Evolutionary conservation across 768 basidiomycete genomes (phyloP), one percentile per base, ranked within the genome.

Genomic region (Coprinellus aureogranulatus): DNA sequence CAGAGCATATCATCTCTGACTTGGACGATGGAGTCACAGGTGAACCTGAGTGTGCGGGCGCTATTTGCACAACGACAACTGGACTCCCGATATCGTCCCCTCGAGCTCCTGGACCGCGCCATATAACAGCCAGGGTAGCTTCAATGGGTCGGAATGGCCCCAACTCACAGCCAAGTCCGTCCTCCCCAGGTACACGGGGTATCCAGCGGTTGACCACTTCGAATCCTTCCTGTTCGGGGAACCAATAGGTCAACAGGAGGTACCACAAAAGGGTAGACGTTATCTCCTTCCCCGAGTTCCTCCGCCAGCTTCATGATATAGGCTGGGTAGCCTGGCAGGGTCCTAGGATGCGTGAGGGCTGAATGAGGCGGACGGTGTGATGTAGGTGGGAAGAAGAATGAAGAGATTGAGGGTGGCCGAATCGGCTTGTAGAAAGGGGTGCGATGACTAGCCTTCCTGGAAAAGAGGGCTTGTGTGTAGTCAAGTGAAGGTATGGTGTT

Each of bases 161-260:
- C 41, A 44, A 5, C 20, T 16, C 20, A 18, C 56, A 34, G 8
- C 34, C 53, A 41, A 20, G 30, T 28, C 34, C 34, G 8, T 41
- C 30, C 54, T 23, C 37, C 23, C 56, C 55, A 54, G 16, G 22
- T 28, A 12, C 37, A 9, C 52, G 51, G 16, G 53, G 57, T 25
- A 55, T 27, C 64, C 64, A 65, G 20, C 51, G 44, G 22, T 58
- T 39, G 22, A 27, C 45, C 23, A 63, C 45, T 26, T 28, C 48
- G 45, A 54, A 65, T 26, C 62, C 64, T 42, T 61, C 53, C 2
- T 23, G 27, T 12, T 34, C 23, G 22, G 64, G 62, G 51, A 65
- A 65, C 64, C 64, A 65, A 37, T 60, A 60, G 31, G 59, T 55
- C 6, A 65, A 53, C 3, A 65, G 34, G 20, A 58, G 59, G 9